A percentile compares a stretch with the other conserved stretches of the same genome.
phyloP scores from a whole-genome alignment of 805 yeast species.

The Ogataea pini region DNA sequence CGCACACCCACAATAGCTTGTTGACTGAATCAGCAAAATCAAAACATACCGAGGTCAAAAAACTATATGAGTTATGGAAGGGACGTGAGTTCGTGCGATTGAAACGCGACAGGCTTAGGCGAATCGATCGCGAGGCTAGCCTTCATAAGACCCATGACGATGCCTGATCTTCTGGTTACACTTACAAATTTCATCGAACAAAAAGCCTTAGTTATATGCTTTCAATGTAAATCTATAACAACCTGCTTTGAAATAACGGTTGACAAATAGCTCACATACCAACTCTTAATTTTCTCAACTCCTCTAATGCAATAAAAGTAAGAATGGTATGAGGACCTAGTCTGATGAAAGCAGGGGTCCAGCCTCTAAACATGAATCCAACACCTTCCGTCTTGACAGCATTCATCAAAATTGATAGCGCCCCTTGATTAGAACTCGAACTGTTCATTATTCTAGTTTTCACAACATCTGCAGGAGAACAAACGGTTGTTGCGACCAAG shows the following conservation, averaged over 20 bases:
- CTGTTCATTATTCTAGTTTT: constrained; percentile 86
- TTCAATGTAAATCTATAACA: too few species aligned
- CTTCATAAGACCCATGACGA: too few species aligned
- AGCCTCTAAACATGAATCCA: constrained; percentile 83
- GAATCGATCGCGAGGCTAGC: neutral
- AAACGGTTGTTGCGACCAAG: constrained; percentile 84
- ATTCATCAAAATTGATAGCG: constrained; percentile 48
- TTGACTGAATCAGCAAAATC: too few species aligned
- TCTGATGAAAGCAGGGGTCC: constrained; percentile 86
- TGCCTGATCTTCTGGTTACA: too few species aligned
- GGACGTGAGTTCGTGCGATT: constrained; percentile 5
- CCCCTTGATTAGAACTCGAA: constrained; percentile 46
- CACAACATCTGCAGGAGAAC: constrained; percentile 90
- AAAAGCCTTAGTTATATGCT: too few species aligned
- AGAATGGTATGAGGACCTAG: constrained; percentile 81
- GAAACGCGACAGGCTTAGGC: constrained; percentile 2
- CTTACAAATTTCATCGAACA: too few species aligned
- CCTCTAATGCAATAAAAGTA: constrained; percentile 68
- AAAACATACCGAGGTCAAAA: too few species aligned
- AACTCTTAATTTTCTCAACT: constrained; percentile 45
- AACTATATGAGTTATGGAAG: constrained; percentile 6
- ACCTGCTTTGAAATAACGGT: too few species aligned
- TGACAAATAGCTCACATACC: constrained; percentile 17
- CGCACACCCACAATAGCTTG: too few species aligned
- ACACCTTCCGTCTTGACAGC: constrained; percentile 73